A percentile compares a stretch with the other conserved stretches of the same genome.
These are phyloP conservation scores for Xylariaceae sp. DNA, from an alignment of 2,329 filamentous ascomycete species.

Conservation along the genomic window DNA sequence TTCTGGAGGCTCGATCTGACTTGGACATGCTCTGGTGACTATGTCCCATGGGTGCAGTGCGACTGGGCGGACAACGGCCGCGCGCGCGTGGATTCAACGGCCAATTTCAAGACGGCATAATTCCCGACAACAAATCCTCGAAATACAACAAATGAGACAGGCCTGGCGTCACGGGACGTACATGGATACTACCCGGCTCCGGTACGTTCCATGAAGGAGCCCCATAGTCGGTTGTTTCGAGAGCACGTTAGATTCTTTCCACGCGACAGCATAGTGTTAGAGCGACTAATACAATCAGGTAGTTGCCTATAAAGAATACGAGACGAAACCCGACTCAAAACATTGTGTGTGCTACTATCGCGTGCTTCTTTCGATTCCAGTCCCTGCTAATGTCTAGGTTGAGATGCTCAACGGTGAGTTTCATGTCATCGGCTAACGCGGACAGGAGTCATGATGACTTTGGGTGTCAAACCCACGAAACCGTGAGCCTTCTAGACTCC, in stretches of 20 bases:
- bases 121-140: constrained; percentile 8
- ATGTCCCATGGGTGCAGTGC: constrained; percentile 16
- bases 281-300: constrained; percentile 4
- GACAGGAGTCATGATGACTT: not conserved
- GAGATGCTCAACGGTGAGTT: not conserved
- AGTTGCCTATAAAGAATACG: constrained; percentile 10
- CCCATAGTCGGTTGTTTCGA: constrained; percentile 4
- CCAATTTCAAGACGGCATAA: constrained; percentile 6
- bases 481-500: not conserved
- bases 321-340: not conserved
- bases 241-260: constrained; percentile 3
- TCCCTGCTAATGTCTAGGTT: not conserved
- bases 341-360: not conserved
- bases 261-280: not conserved
- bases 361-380: not conserved
- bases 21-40: constrained; percentile 13
- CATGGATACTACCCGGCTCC: not conserved
- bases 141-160: constrained; percentile 4
- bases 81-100: constrained; percentile 1
- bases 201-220: not conserved
- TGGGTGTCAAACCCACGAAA: not conserved
- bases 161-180: not conserved
- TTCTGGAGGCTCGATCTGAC: constrained; percentile 11
- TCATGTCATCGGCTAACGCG: not conserved
- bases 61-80: constrained; percentile 3